Conservation (phyloP, 441 rosid species). For the Euphorbia celastroides region DNA sequence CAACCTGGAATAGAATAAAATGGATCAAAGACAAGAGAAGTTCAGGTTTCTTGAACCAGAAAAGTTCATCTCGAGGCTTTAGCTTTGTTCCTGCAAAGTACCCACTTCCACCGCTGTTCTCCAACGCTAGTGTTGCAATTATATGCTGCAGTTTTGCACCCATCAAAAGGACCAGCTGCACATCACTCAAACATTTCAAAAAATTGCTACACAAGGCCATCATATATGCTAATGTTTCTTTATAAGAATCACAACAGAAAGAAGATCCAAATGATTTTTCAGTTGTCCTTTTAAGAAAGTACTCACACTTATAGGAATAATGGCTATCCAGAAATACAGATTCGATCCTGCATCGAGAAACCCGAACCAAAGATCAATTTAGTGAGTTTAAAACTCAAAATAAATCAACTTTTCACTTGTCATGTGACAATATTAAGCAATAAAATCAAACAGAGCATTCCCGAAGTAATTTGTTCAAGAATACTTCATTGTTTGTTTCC, state of each 20-base stretch:
- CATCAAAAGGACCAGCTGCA: conserved; percentile 77
- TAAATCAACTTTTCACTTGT: background rate
- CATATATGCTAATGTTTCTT: background rate
- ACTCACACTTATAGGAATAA: conserved; percentile 79
- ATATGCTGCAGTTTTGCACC: conserved; percentile 84
- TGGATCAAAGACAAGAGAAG: conserved; percentile 65
- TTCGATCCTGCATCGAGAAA: conserved; percentile 59
- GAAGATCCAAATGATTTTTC: background rate
- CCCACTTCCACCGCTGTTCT: conserved; percentile 55
- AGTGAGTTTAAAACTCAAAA: conserved; percentile 8
- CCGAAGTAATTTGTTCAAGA: no score
- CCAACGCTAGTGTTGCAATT: conserved; percentile 63
- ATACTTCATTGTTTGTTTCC: no score
- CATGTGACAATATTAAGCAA: background rate
- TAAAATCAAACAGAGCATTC: no score
- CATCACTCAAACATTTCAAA: conserved; percentile 13
- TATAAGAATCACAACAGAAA: background rate
- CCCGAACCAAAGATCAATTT: conserved; percentile 10
- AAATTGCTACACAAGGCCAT: conserved; percentile 6
- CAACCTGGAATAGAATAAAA: conserved; percentile 76
- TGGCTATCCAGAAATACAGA: conserved; percentile 95
- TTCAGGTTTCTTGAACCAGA: conserved; percentile 67
- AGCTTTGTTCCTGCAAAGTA: conserved; percentile 56
- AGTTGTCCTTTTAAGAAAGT: background rate
- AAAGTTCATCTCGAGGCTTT: conserved; percentile 73